Evolutionary conservation across 1,139 yeast species (phyloP).

Genomic region (Yamadazyma atlantica): DNA sequence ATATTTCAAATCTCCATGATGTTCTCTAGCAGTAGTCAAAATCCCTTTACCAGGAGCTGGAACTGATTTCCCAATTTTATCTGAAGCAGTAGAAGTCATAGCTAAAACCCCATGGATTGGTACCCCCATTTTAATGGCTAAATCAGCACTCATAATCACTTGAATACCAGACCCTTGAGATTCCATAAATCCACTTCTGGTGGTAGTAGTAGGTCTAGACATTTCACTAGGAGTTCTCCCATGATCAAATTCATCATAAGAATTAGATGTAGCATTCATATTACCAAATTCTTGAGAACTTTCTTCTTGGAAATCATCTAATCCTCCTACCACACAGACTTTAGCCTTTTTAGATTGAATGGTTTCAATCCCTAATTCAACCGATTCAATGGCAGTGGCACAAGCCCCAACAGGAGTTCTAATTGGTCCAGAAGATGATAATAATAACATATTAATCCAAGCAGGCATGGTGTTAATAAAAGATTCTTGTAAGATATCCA

Average conservation of each 20-base stretch:
- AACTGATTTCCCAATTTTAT: conserved; percentile 96
- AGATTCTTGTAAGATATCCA: conserved; percentile 95
- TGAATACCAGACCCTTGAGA: conserved; percentile 99
- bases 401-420: conserved; percentile 99
- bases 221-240: conserved; percentile 98
- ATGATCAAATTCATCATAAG: conserved; percentile 81
- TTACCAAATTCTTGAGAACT: conserved; percentile 97
- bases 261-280: conserved; percentile 97
- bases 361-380: conserved; percentile 93
- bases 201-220: conserved; percentile 97
- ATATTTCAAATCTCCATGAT: conserved; percentile 79
- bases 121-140: conserved; percentile 97
- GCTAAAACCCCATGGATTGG: conserved; percentile 97
- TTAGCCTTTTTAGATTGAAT: conserved; percentile 91
- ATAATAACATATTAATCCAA: conserved; percentile 96
- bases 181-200: conserved; percentile 98
- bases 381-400: conserved; percentile 97
- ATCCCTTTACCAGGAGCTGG: conserved; percentile 99
- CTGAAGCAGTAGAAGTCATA: conserved; percentile 94
- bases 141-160: conserved; percentile 90
- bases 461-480: conserved; percentile 99
- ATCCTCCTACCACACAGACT: conserved; percentile 96
- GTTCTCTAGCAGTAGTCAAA: conserved; percentile 95
- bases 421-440: conserved; percentile 98
- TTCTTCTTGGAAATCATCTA: conserved; percentile 99